Conservation (phyloP, 352 stramenopile species). For the Pythium aphanidermatum region DNA sequence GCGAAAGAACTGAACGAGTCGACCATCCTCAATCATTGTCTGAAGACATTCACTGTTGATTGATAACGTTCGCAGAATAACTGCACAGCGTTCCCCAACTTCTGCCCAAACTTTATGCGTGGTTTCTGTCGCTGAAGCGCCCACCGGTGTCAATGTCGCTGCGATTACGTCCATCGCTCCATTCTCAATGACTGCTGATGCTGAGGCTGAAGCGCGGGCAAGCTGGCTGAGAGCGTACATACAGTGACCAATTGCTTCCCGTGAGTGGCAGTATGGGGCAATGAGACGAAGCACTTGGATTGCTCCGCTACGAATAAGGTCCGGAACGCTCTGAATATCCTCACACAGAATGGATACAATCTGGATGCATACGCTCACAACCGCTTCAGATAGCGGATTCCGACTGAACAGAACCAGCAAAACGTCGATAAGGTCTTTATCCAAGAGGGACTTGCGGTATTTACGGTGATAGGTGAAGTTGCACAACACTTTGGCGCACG, state of each 20-base stretch:
- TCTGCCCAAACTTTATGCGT: not conserved
- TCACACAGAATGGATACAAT: constrained; percentile 66
- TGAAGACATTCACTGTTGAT: constrained; percentile 38
- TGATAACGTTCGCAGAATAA: constrained; percentile 66
- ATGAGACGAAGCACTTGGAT: constrained; percentile 50
- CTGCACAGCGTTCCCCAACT: constrained; percentile 53
- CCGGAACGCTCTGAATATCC: constrained; percentile 40
- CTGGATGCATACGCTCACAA: constrained; percentile 59
- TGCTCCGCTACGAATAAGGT: constrained; percentile 44
- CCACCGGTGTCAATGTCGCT: constrained; percentile 22
- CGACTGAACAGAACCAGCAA: constrained; percentile 37
- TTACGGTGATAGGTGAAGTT: constrained; percentile 66
- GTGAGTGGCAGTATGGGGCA: constrained; percentile 20
- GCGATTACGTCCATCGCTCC: constrained; percentile 57
- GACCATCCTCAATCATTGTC: constrained; percentile 41
- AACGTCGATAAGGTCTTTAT: constrained; percentile 44
- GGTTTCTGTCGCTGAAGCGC: constrained; percentile 13
- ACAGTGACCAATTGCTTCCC: constrained; percentile 33
- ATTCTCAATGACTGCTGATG: constrained; percentile 39
- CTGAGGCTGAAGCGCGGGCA: constrained; percentile 36
- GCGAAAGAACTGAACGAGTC: constrained; percentile 44
- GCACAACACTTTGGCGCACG: constrained; percentile 57
- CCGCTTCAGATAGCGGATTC: constrained; percentile 15
- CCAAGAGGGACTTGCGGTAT: constrained; percentile 48
- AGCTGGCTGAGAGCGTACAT: constrained; percentile 68